phyloP scores from a whole-genome alignment of 1,284 basidiomycete genomes.

The Trametes sp. region DNA sequence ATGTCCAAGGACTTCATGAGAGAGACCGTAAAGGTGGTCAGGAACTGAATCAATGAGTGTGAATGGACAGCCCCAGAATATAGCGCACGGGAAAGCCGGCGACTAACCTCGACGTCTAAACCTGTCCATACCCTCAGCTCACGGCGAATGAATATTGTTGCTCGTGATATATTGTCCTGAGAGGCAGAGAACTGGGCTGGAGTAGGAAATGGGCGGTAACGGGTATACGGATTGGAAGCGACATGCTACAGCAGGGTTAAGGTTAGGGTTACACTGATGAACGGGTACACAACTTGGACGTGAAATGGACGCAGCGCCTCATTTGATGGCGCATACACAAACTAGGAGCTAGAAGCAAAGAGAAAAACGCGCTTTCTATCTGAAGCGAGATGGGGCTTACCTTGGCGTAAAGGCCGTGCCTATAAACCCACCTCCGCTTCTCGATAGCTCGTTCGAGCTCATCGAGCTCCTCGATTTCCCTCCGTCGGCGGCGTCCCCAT shows the following conservation, averaged over 20 bases:
- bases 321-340: not conserved
- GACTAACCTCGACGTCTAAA: conserved; percentile 80
- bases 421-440: conserved; percentile 71
- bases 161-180: conserved; percentile 73
- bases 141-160: conserved; percentile 81
- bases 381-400: conserved; percentile 48
- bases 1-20: conserved; percentile 90
- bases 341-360: not conserved
- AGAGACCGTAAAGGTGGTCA: conserved; percentile 82
- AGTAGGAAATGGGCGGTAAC: conserved; percentile 82
- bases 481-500: conserved; percentile 56
- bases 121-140: conserved; percentile 86
- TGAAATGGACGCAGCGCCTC: conserved; percentile 6
- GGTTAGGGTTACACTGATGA: conserved; percentile 22
- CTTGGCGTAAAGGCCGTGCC: conserved; percentile 81
- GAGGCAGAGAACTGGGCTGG: conserved; percentile 82
- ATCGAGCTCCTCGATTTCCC: conserved; percentile 58
- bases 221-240: conserved; percentile 83
- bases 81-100: not conserved
- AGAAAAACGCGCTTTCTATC: not conserved
- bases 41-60: conserved; percentile 53
- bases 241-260: conserved; percentile 66
- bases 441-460: conserved; percentile 71
- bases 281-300: conserved; percentile 19
- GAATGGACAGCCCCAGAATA: conserved; percentile 1